phyloP scores from a whole-genome alignment of 345 rosid species.

The Capsella bursapastoris region DNA sequence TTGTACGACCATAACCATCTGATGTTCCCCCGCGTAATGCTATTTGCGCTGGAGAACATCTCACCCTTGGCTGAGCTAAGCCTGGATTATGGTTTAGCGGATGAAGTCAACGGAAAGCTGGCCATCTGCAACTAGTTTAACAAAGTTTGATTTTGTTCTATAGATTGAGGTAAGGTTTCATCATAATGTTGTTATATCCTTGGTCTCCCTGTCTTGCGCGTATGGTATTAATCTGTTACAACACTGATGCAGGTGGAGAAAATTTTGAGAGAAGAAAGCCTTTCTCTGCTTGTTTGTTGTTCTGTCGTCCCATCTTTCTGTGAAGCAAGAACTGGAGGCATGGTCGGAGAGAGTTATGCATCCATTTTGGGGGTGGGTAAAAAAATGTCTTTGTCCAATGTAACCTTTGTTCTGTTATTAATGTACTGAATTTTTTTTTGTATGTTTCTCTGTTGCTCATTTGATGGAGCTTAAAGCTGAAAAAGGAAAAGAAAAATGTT shows the following conservation, averaged over 20 bases:
- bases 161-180: slow-evolving; percentile 26
- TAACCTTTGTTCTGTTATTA: not conserved
- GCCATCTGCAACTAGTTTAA: slow-evolving; percentile 24
- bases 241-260: slow-evolving; percentile 40
- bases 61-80: slow-evolving; percentile 82
- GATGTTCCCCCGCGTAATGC: slow-evolving; percentile 89
- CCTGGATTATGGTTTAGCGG: slow-evolving; percentile 86
- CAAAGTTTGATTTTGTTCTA: not conserved
- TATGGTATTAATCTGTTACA: not conserved
- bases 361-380: not conserved
- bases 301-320: not conserved
- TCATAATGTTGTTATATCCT: not conserved
- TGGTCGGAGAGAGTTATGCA: not conserved
- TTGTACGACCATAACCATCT: slow-evolving; percentile 75
- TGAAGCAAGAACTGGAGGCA: not conserved
- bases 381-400: slow-evolving; percentile 9
- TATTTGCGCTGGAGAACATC: slow-evolving; percentile 85
- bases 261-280: slow-evolving; percentile 17
- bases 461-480: slow-evolving; percentile 17
- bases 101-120: slow-evolving; percentile 68
- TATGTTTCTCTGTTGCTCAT: slow-evolving; percentile 16
- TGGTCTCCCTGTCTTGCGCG: not conserved
- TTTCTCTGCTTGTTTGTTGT: slow-evolving; percentile 30
- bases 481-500: not conserved
- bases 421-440: slow-evolving; percentile 17